phyloP scores from a whole-genome alignment of 1,284 basidiomycete species.

The Melampsora americana region DNA sequence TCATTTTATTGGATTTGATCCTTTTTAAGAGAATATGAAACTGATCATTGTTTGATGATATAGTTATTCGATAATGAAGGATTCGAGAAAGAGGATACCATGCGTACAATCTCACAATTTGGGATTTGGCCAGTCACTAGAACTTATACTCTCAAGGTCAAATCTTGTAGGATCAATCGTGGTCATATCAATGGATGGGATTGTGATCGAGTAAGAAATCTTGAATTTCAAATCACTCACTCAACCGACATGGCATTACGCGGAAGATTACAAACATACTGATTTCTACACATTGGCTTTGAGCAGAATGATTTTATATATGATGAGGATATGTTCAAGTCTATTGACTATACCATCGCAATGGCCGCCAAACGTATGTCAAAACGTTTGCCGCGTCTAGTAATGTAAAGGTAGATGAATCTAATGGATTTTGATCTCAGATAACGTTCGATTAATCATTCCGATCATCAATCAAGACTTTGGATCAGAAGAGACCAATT shows the following conservation, averaged over 20 bases:
- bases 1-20: neutral
- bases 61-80: conserved; percentile 41
- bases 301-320: conserved; percentile 33
- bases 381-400: neutral
- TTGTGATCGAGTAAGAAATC: neutral
- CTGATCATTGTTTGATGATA: neutral
- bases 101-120: conserved; percentile 39
- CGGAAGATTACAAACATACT: too few relatives aligned
- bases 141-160: conserved; percentile 43
- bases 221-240: neutral
- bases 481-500: conserved; percentile 43
- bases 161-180: conserved; percentile 28
- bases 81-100: conserved; percentile 43
- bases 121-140: conserved; percentile 43
- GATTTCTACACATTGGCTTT: too few relatives aligned
- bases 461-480: conserved; percentile 44
- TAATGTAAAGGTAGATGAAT: neutral
- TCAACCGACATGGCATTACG: too few relatives aligned
- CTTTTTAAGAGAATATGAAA: neutral
- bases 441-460: conserved; percentile 42
- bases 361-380: conserved; percentile 20
- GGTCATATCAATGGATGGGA: conserved; percentile 44
- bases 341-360: conserved; percentile 43
- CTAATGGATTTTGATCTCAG: neutral
- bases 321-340: conserved; percentile 42